Conservation (phyloP, 345 rosid species). For the Nasturtium officinale region DNA sequence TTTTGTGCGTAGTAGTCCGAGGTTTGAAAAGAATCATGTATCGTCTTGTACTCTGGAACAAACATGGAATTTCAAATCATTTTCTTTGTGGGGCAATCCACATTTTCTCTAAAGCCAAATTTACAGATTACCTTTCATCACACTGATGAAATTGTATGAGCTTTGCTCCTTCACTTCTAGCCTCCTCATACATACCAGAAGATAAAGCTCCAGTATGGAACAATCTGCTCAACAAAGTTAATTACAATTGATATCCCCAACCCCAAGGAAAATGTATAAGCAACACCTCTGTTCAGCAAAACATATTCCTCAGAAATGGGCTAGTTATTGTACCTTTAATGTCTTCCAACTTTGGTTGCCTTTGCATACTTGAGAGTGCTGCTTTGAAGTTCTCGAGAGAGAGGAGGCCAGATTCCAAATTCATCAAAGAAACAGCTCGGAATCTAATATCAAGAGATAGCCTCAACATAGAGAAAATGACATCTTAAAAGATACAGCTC, state of each 20-base stretch:
- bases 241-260: not conserved
- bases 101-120: constrained; percentile 23
- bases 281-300: constrained; percentile 6
- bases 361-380: constrained; percentile 66
- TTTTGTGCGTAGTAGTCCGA: constrained; percentile 68
- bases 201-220: constrained; percentile 82
- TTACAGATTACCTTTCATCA: constrained; percentile 71
- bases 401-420: constrained; percentile 62
- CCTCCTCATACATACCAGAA: constrained; percentile 85
- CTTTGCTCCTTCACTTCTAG: constrained; percentile 85
- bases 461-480: constrained; percentile 29
- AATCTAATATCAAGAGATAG: constrained; percentile 56
- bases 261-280: constrained; percentile 6
- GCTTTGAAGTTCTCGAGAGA: constrained; percentile 76
- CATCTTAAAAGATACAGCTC: constrained; percentile 29
- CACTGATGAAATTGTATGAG: constrained; percentile 76
- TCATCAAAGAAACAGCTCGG: constrained; percentile 67
- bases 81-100: not conserved
- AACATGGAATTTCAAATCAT: constrained; percentile 12
- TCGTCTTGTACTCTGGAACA: constrained; percentile 76
- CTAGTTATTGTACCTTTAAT: constrained; percentile 55
- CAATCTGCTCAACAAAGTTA: constrained; percentile 60
- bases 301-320: constrained; percentile 9
- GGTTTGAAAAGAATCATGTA: constrained; percentile 77
- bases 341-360: constrained; percentile 81